These are phyloP conservation scores for Eucalyptus viminalis DNA, from an alignment of 345 rosid genomes.

Conservation along the genomic window DNA sequence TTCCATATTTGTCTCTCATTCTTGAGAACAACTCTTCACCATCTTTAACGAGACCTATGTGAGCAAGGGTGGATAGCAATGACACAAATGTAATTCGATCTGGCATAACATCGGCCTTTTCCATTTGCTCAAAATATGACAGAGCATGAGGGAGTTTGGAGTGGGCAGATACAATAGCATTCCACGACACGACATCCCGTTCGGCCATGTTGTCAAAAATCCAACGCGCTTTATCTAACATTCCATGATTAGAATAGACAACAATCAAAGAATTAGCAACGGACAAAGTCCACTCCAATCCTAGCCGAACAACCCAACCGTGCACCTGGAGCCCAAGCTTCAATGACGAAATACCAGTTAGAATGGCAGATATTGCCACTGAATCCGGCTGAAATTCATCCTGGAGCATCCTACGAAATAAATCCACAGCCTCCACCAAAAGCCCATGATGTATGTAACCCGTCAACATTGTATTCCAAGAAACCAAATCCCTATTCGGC, in stretches of 20 bases:
- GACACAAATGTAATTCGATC: conserved; percentile 77
- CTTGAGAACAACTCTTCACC: conserved; percentile 49
- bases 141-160: conserved; percentile 32
- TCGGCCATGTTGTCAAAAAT: conserved; percentile 56
- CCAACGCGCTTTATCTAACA: conserved; percentile 31
- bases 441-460: conserved; percentile 58
- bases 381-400: conserved; percentile 54
- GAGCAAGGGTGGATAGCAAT: conserved; percentile 60
- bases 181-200: conserved; percentile 72
- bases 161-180: conserved; percentile 65
- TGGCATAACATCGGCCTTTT: conserved; percentile 21
- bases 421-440: conserved; percentile 30
- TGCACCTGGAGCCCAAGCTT: conserved; percentile 48
- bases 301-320: conserved; percentile 58
- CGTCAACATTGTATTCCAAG: conserved; percentile 77
- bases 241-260: conserved; percentile 35
- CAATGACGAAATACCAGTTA: conserved; percentile 27
- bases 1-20: conserved; percentile 35
- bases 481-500: conserved; percentile 33
- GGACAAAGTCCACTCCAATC: conserved; percentile 45
- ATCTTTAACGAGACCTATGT: conserved; percentile 43
- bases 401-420: conserved; percentile 40
- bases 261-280: conserved; percentile 60
- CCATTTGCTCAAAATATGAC: conserved; percentile 50
- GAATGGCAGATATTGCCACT: conserved; percentile 53